Evolutionary conservation across 805 yeast species (phyloP).

Genomic region (Saccharomycopsis babjevae): DNA sequence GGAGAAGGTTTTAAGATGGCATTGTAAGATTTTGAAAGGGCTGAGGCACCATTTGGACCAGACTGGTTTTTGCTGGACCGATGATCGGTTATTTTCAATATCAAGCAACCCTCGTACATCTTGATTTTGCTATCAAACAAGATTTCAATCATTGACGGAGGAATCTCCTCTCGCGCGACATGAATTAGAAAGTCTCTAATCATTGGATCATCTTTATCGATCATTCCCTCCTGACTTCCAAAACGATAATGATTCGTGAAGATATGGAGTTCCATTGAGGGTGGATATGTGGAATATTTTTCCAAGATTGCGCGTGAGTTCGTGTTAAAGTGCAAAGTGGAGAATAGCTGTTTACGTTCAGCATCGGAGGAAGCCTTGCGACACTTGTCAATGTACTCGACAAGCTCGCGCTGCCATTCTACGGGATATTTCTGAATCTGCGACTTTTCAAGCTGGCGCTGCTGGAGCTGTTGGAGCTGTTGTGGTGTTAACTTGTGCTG

Average conservation of each 20-base stretch:
- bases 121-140: conserved; percentile 76
- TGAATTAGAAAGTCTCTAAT: conserved; percentile 71
- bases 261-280: conserved; percentile 81
- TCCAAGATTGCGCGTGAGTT: conserved; percentile 54
- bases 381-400: conserved; percentile 6
- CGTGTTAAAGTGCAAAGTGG: conserved; percentile 5
- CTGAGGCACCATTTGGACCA: not conserved
- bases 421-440: conserved; percentile 6
- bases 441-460: not conserved
- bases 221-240: conserved; percentile 81
- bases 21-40: conserved; percentile 60
- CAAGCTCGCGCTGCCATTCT: conserved; percentile 14
- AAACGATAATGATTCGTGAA: conserved; percentile 87
- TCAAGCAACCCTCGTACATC: conserved; percentile 83
- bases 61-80: conserved; percentile 26
- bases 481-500: not conserved
- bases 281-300: conserved; percentile 66
- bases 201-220: conserved; percentile 70
- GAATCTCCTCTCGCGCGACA: conserved; percentile 74
- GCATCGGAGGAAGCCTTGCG: not conserved
- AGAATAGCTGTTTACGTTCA: conserved; percentile 3
- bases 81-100: conserved; percentile 81
- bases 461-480: not conserved
- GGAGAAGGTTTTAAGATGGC: conserved; percentile 75
- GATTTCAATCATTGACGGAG: conserved; percentile 82